Conservation (phyloP, 306 rosid species). For the Glycine tomentella region DNA sequence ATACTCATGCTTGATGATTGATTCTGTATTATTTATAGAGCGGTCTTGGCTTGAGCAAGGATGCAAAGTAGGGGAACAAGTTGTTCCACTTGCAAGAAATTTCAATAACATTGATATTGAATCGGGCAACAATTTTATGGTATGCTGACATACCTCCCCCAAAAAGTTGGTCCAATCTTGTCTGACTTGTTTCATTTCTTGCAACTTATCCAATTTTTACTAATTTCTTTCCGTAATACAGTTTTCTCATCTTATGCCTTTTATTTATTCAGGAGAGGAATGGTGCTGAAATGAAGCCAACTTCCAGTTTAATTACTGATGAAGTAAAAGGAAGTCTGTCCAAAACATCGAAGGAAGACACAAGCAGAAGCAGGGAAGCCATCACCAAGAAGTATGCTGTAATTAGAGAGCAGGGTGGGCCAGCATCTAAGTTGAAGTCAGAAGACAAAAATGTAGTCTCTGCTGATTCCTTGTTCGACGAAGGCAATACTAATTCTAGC, state of each 20-base stretch:
- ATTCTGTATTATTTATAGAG: constrained; percentile 57
- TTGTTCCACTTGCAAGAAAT: constrained; percentile 92
- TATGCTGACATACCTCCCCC: constrained; percentile 49
- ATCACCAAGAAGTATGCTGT: constrained; percentile 84
- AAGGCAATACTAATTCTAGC: constrained; percentile 38
- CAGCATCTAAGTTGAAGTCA: constrained; percentile 61
- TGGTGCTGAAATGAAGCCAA: constrained; percentile 65
- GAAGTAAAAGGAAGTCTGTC: constrained; percentile 53
- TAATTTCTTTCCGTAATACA: constrained; percentile 3
- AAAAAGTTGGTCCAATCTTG: constrained; percentile 12
- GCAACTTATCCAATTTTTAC: constrained; percentile 31
- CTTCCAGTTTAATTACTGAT: constrained; percentile 53
- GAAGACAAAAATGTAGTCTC: constrained; percentile 56
- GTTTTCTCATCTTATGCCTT: constrained; percentile 27
- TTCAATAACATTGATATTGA: constrained; percentile 70
- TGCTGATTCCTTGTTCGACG: not conserved
- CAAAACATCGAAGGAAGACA: constrained; percentile 56
- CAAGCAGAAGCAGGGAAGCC: constrained; percentile 77
- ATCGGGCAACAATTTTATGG: constrained; percentile 61
- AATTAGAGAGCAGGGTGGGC: constrained; percentile 72
- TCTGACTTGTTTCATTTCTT: constrained; percentile 2
- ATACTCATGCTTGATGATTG: constrained; percentile 18
- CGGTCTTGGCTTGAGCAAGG: constrained; percentile 97
- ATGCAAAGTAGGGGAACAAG: constrained; percentile 80
- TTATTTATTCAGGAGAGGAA: constrained; percentile 60